Conservation (phyloP, 2,329 filamentous ascomycete species). For the Aspergillus persii region DNA sequence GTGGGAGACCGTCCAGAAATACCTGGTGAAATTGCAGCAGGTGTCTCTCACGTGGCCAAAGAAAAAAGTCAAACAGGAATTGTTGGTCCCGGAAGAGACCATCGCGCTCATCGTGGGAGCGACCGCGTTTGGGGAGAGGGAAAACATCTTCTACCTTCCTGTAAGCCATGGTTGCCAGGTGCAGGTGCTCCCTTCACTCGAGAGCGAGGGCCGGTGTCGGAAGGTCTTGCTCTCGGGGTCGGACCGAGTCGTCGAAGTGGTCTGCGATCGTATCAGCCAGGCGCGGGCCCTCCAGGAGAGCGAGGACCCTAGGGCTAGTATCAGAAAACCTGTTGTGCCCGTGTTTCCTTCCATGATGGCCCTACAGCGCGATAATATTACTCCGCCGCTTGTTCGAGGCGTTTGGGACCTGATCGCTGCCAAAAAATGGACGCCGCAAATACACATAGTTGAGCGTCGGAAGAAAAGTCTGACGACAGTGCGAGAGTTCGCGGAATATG, state of each 20-base stretch:
- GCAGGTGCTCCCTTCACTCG: constrained; percentile 31
- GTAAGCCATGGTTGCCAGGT: constrained; percentile 39
- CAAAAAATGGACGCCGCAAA: no score
- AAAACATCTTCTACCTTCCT: constrained; percentile 39
- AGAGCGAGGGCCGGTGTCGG: constrained; percentile 32
- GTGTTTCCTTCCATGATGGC: constrained; percentile 29
- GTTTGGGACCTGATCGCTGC: constrained; percentile 22
- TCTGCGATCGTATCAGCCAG: constrained; percentile 26
- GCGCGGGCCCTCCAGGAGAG: constrained; percentile 22
- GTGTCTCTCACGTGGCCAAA: constrained; percentile 13
- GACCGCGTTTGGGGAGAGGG: constrained; percentile 26
- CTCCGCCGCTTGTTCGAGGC: constrained; percentile 30
- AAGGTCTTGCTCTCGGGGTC: constrained; percentile 37
- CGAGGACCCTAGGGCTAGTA: constrained; percentile 30
- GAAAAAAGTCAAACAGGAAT: constrained; percentile 21
- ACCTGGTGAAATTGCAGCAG: constrained; percentile 23
- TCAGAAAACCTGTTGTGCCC: constrained; percentile 28
- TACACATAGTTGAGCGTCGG: not conserved
- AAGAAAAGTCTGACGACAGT: constrained; percentile 23
- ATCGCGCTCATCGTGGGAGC: constrained; percentile 33
- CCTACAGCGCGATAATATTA: constrained; percentile 20
- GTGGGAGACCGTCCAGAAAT: no score
- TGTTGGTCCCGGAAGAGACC: constrained; percentile 36
- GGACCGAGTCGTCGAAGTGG: constrained; percentile 31
- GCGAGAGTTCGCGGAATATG: constrained; percentile 37